Evolutionary conservation across 345 rosid species (phyloP).

Genomic region (Aethionema arabicum): DNA sequence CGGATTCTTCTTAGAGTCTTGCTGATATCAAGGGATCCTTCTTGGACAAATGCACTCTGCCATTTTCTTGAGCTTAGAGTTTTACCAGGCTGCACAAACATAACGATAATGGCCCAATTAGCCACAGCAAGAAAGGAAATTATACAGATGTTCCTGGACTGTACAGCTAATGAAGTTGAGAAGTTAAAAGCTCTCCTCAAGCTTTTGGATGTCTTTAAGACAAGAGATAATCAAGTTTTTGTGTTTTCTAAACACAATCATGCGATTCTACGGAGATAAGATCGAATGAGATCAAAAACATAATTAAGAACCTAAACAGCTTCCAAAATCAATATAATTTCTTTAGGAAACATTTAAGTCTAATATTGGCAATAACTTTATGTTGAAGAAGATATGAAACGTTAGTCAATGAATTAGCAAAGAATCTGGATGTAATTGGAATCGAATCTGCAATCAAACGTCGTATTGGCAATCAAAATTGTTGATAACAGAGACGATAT

Average conservation of each 20-base stretch:
- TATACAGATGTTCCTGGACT: background rate
- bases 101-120: conserved; percentile 20
- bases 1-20: conserved; percentile 81
- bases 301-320: conserved; percentile 15
- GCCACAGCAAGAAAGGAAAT: background rate
- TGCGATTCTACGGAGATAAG: background rate
- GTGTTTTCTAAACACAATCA: conserved; percentile 13
- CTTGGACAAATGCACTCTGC: conserved; percentile 78
- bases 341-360: background rate
- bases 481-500: conserved; percentile 6
- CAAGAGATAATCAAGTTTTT: background rate
- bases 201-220: background rate
- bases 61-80: conserved; percentile 90
- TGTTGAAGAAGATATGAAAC: background rate
- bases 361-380: background rate
- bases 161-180: background rate
- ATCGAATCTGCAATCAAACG: conserved; percentile 1
- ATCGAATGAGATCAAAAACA: conserved; percentile 1
- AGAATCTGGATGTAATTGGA: conserved; percentile 1
- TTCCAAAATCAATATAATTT: background rate
- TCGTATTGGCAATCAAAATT: background rate
- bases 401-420: background rate
- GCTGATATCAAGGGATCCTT: conserved; percentile 79
- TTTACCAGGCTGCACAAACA: conserved; percentile 76
- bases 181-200: background rate